phyloP scores from a whole-genome alignment of 768 basidiomycete genomes.

The Suillus sp. region DNA sequence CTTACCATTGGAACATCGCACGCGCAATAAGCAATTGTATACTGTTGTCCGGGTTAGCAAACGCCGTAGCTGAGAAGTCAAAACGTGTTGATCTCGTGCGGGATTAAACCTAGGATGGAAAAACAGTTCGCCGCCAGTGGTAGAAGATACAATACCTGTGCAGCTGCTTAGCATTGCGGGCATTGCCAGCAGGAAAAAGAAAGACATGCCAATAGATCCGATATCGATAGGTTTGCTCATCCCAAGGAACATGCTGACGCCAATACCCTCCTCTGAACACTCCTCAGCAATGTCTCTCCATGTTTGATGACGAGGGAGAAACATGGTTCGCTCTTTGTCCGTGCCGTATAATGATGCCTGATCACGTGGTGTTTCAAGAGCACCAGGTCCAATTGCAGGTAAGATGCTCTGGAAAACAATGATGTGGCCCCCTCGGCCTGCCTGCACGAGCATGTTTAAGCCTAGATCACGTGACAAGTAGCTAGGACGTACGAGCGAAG shows the following conservation, averaged over 20 bases:
- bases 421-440: conserved; percentile 76
- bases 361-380: conserved; percentile 54
- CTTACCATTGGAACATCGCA: conserved; percentile 85
- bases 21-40: conserved; percentile 77
- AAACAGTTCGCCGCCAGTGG: conserved; percentile 89
- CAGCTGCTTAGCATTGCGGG: conserved; percentile 13
- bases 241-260: conserved; percentile 86
- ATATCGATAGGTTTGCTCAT: conserved; percentile 82
- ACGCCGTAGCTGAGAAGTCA: conserved; percentile 78
- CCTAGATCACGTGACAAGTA: conserved; percentile 10
- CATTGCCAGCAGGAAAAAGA: conserved; percentile 7
- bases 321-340: conserved; percentile 84
- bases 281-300: conserved; percentile 89
- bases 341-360: conserved; percentile 78
- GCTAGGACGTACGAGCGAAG: conserved; percentile 61
- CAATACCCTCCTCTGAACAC: conserved; percentile 86
- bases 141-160: conserved; percentile 61
- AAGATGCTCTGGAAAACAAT: conserved; percentile 69
- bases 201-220: conserved; percentile 71
- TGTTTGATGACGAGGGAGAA: conserved; percentile 69
- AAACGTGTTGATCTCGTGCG: conserved; percentile 57
- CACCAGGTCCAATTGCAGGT: conserved; percentile 74
- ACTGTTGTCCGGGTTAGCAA: conserved; percentile 69
- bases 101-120: conserved; percentile 90
- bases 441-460: conserved; percentile 36